A percentile compares a stretch with the other conserved stretches of the same genome.
These are phyloP conservation scores for Scytalidium lignicola DNA, from an alignment of 2,329 filamentous ascomycete genomes.

Conservation along the genomic window DNA sequence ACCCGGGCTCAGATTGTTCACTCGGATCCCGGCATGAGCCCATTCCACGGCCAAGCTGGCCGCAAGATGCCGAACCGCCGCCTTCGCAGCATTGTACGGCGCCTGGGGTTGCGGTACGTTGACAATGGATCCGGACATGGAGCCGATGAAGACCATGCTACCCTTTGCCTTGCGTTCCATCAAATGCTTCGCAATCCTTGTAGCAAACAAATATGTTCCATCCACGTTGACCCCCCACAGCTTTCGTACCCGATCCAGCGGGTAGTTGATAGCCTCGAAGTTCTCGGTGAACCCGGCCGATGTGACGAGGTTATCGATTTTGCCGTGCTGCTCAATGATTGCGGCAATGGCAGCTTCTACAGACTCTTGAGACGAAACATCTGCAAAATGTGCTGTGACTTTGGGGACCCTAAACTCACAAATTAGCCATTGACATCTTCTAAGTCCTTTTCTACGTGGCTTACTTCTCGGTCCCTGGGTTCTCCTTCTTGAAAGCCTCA, in stretches of 20 bases:
- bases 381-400: conserved; percentile 84
- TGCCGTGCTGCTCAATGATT: conserved; percentile 65
- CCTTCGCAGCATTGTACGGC: conserved; percentile 91
- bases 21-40: conserved; percentile 80
- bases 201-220: conserved; percentile 86
- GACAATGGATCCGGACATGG: conserved; percentile 90
- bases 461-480: conserved; percentile 67
- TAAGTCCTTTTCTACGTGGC: conserved; percentile 13
- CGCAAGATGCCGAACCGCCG: conserved; percentile 83
- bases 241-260: conserved; percentile 85
- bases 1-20: conserved; percentile 92
- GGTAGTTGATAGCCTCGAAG: conserved; percentile 86
- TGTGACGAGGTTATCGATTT: conserved; percentile 88
- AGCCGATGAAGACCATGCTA: conserved; percentile 91
- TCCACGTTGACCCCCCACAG: conserved; percentile 93
- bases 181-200: conserved; percentile 78
- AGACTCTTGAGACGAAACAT: conserved; percentile 75
- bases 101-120: conserved; percentile 93
- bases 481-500: conserved; percentile 71
- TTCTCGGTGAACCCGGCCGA: conserved; percentile 98
- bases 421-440: conserved; percentile 5
- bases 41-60: conserved; percentile 89
- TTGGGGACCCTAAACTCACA: conserved; percentile 57
- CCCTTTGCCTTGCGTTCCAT: conserved; percentile 75
- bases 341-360: conserved; percentile 70